Percentiles rank a stretch among this genome's conserved stretches.
phyloP scores from a whole-genome alignment of 2,329 filamentous ascomycete species.

The Fusarium sp. region DNA sequence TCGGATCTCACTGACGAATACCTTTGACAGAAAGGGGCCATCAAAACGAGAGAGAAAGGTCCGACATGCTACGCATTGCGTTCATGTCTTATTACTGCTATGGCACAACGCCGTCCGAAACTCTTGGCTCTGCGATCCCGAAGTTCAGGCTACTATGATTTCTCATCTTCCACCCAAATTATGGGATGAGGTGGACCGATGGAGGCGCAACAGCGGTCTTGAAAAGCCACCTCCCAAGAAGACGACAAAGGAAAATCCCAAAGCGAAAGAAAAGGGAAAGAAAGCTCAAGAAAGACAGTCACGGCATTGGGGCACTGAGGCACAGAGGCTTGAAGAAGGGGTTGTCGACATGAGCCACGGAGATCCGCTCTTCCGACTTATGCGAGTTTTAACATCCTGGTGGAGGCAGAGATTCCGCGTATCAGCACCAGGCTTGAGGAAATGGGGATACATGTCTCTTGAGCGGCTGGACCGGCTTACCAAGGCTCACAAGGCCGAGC shows the following conservation, averaged over 20 bases:
- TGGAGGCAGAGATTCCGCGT: slow-evolving; percentile 89
- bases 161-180: slow-evolving; percentile 77
- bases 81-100: slow-evolving; percentile 88
- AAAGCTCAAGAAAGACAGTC: slow-evolving; percentile 50
- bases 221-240: slow-evolving; percentile 50
- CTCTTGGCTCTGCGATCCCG: slow-evolving; percentile 81
- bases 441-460: slow-evolving; percentile 88
- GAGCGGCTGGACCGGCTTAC: slow-evolving; percentile 79
- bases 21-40: slow-evolving; percentile 80
- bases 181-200: slow-evolving; percentile 79
- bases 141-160: slow-evolving; percentile 80
- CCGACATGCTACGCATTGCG: slow-evolving; percentile 82
- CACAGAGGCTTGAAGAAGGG: slow-evolving; percentile 76
- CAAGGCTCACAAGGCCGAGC: slow-evolving; percentile 74
- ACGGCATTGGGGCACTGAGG: slow-evolving; percentile 77
- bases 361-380: slow-evolving; percentile 81
- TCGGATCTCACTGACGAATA: slow-evolving; percentile 70
- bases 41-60: slow-evolving; percentile 86
- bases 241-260: slow-evolving; percentile 41
- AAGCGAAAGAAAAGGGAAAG: slow-evolving; percentile 54
- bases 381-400: slow-evolving; percentile 82
- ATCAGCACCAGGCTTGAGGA: slow-evolving; percentile 84
- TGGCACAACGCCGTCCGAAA: slow-evolving; percentile 93
- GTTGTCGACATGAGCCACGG: slow-evolving; percentile 82
- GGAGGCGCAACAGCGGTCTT: slow-evolving; percentile 76